These are phyloP conservation scores for Neurospora sp. DNA, from an alignment of 495 filamentous ascomycete genomes.

Conservation along the genomic window DNA sequence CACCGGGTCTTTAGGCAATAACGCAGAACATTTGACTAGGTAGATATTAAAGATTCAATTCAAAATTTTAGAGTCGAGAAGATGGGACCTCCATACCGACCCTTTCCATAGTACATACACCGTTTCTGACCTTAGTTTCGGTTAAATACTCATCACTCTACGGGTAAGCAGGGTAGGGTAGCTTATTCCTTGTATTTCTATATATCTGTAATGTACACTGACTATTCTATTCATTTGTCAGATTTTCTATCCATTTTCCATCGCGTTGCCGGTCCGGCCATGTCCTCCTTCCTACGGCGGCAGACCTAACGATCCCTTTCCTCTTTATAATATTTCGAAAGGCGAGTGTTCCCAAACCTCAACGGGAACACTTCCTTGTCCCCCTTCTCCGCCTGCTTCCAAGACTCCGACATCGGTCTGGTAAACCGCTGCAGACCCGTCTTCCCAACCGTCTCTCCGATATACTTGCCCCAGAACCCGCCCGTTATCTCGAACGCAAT, in stretches of 20 bases:
- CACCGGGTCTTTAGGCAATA: neutral
- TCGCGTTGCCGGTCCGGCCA: neutral
- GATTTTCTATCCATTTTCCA: neutral
- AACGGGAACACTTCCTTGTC: neutral
- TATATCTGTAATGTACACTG: neutral
- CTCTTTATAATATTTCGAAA: neutral
- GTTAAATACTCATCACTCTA: neutral
- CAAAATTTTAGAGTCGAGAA: neutral
- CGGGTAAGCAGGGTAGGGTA: neutral
- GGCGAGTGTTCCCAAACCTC: neutral
- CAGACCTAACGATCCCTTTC: neutral
- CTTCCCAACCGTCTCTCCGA: constrained; percentile 15
- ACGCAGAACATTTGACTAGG: neutral
- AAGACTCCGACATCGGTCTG: neutral
- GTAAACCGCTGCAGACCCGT: constrained; percentile 27
- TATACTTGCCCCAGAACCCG: neutral
- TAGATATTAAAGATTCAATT: neutral
- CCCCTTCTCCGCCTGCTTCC: neutral
- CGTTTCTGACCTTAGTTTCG: neutral
- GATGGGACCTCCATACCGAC: neutral
- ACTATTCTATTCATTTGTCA: neutral
- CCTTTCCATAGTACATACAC: neutral
- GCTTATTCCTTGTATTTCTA: neutral
- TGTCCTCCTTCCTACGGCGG: neutral
- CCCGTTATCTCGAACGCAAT: constrained; percentile 19